Evolutionary conservation across 306 rosid species (phyloP).

Genomic region (Lathyrus tuberosus): DNA sequence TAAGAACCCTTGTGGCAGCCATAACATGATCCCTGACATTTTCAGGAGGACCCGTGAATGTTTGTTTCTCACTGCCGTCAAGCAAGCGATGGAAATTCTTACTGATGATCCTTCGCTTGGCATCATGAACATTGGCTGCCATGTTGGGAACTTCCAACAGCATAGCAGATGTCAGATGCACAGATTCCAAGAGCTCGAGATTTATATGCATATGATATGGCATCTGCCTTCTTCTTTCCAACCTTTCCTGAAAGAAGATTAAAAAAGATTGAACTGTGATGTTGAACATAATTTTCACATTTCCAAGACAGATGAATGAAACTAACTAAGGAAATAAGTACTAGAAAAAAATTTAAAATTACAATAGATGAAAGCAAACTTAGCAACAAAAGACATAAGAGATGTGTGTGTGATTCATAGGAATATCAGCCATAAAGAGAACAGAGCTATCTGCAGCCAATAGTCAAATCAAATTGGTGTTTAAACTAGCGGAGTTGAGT

Average conservation of each 20-base stretch:
- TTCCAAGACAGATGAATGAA: neutral
- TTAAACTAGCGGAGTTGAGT: neutral
- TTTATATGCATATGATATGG: constrained; percentile 99
- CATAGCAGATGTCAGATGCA: constrained; percentile 94
- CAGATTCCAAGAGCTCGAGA: constrained; percentile 91
- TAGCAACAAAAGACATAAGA: neutral
- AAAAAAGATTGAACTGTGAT: neutral
- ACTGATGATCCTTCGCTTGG: constrained; percentile 76
- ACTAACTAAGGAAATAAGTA: no score
- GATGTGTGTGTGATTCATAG: neutral
- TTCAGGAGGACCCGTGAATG: constrained; percentile 94
- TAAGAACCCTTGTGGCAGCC: constrained; percentile 88
- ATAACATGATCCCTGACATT: constrained; percentile 90
- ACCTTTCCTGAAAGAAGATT: constrained; percentile 70
- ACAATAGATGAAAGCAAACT: neutral
- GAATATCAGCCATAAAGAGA: neutral
- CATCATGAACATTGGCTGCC: constrained; percentile 83
- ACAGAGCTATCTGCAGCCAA: neutral
- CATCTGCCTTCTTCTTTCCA: constrained; percentile 98
- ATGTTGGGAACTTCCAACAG: constrained; percentile 94
- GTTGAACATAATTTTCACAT: neutral
- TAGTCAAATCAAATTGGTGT: neutral
- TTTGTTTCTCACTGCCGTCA: constrained; percentile 81
- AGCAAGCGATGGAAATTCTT: constrained; percentile 79
- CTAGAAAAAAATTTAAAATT: neutral